Evolutionary conservation across 2,329 filamentous ascomycete species (phyloP), one percentile per base, ranked within the genome.

Genomic region (Chrysosphaeria jannelii): DNA sequence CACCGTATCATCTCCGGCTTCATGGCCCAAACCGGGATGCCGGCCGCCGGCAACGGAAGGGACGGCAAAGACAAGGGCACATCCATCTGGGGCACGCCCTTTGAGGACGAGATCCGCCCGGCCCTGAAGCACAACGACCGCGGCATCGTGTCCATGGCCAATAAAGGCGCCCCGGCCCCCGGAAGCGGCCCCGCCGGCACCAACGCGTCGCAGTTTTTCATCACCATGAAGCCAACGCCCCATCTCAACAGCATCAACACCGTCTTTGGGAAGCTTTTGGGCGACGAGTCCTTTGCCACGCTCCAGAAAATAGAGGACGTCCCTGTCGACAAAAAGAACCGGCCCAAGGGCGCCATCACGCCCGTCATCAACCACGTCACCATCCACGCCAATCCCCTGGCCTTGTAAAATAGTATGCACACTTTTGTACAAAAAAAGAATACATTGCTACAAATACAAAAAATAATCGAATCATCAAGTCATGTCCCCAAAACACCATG

Each of bases 181-280:
- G 30, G 29, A 22, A 29, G 28, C 24, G 31, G 28, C 4, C 24
- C 27, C 5, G 62, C 65, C 2, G 55, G 53, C 13, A 71, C 67
- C 20, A 78, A 78, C 37, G 68, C 65, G 10, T 69, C 60, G 23
- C 74, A 88, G 40, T 88, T 85, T 46, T 88, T 79, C 41, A 51
- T 85, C 29, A 62, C 66, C 2, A 69, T 78, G 34, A 69, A 69
- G 28, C 63, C 70, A 32, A 70, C 74, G 13, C 59, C 70, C 18
- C 75, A 85, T 45, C 48, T 88, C 20, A 75, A 85, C 40, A 74
- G 72, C 4, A 58, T 75, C 39, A 85, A 85, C 39, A 79, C 74
- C 0, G 66, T 81, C 2, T 81, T 88, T 44, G 74, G 72, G 8
- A 65, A 67, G 40, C 50, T 81, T 16, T 50, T 68, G 26, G 64